phyloP scores from a whole-genome alignment of 805 yeast genomes.

The Saccharomycopsis microspora region DNA sequence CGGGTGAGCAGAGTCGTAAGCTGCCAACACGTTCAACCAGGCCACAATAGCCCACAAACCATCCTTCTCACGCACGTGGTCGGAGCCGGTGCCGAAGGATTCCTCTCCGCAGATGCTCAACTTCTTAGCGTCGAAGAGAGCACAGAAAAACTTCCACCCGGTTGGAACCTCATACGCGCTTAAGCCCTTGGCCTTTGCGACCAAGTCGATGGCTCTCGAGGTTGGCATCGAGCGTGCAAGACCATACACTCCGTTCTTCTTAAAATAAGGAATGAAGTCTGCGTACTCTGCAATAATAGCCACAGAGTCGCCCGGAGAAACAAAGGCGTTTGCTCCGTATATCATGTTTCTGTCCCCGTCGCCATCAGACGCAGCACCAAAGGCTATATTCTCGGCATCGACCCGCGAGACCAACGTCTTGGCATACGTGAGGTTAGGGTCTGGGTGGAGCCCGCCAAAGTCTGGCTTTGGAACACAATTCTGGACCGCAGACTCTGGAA shows the following conservation, averaged over 20 bases:
- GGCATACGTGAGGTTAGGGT: constrained; percentile 94
- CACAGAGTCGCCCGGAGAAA: constrained; percentile 96
- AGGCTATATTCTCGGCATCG: constrained; percentile 70
- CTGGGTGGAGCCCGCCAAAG: constrained; percentile 97
- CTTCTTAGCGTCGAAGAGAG: constrained; percentile 85
- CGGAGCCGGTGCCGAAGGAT: constrained; percentile 95
- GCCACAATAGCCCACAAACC: constrained; percentile 97
- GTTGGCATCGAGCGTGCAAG: constrained; percentile 98
- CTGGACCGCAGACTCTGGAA: constrained; percentile 61
- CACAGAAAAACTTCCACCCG: constrained; percentile 98
- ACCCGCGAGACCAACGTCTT: constrained; percentile 75
- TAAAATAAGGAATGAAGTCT: constrained; percentile 83
- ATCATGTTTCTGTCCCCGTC: constrained; percentile 99
- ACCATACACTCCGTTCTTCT: constrained; percentile 76
- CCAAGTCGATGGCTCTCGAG: constrained; percentile 85
- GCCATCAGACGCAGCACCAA: constrained; percentile 99
- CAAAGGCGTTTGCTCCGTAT: constrained; percentile 89
- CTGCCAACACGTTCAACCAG: constrained; percentile 92
- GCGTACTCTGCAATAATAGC: constrained; percentile 96
- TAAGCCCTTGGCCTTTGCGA: constrained; percentile 67
- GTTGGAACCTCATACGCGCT: constrained; percentile 92
- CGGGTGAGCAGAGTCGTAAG: constrained; percentile 54
- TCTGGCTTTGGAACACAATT: constrained; percentile 75
- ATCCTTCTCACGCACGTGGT: constrained; percentile 92
- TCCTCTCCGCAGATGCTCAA: constrained; percentile 97